Base-by-base conservation (phyloP, 257 asterid genomes). In the Nicotiana benthamiana region DNA sequence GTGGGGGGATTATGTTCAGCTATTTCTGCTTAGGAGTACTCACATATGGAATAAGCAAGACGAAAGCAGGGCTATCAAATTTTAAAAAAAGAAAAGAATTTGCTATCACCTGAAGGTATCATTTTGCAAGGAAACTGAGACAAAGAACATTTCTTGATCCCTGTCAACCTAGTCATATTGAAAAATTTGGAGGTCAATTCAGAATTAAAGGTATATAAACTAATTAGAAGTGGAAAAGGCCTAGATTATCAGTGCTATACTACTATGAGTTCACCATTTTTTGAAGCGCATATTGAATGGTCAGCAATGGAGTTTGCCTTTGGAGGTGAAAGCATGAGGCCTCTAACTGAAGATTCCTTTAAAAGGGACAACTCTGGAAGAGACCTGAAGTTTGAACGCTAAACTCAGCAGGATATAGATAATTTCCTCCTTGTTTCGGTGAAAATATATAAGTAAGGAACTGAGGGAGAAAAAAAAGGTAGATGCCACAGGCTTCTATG, bases 321-420 rank as follows among this genome's bases (percentile, higher is more conserved):
- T 34, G 83, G 72, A 52, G 83, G 85, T 20, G 94, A 87, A 82
- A 86, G 88, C 34, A 88, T 79, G 80, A 93, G 88, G 74, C 94
- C 92, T 84, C 93, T 89, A 61, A 92, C 57, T 68, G 97, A 89
- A 79, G 91, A 87, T 87, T 93, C 96, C 88, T 92, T 92, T 83
- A 92, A 79, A 85, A 92, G 93, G 62, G 98, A 87, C 65, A 95
- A 82, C 68, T 93, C 98, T 48, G 97, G 98, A 81, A 95, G 90
- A 77, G 98, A 93, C 90, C 98, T 95, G 95, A 82, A 79, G 54
- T 79, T 87, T 80, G 43, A 61, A 83, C 16, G 60, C 26, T 63
- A 64, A 54, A 59, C 48, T 75, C 34, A 72, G 43, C 40, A 68
- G 76, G 60, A 67, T 48, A 36, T 2, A 30, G 13, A 59, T 15